phyloP scores from a whole-genome alignment of 352 stramenopile genomes.

The Phytophthora constricta region DNA sequence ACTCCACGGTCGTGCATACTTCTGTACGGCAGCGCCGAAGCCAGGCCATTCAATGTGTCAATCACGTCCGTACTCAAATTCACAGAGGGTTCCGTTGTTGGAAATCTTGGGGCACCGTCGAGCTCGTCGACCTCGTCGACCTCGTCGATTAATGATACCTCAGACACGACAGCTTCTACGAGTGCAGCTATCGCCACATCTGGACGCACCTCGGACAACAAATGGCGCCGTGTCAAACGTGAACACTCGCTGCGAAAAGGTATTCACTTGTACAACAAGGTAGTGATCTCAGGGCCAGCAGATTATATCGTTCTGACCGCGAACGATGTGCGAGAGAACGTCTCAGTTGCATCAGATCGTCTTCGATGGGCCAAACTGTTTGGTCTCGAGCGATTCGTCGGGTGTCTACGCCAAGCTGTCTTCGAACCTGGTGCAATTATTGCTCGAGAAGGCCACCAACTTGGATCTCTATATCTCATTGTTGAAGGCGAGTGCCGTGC shows the following conservation, averaged over 20 bases:
- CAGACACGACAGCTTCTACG: conserved; percentile 17
- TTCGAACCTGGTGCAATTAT: conserved; percentile 44
- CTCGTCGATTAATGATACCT: background rate
- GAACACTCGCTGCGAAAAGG: conserved; percentile 41
- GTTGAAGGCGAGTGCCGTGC: conserved; percentile 51
- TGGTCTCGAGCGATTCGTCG: conserved; percentile 42
- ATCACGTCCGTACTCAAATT: conserved; percentile 39
- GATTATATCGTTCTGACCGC: conserved; percentile 50
- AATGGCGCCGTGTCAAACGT: conserved; percentile 49
- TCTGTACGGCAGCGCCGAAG: conserved; percentile 49
- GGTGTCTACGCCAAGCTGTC: conserved; percentile 38
- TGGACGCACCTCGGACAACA: conserved; percentile 21
- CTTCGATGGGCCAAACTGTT: conserved; percentile 45
- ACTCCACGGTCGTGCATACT: conserved; percentile 45
- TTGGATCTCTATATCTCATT: conserved; percentile 40
- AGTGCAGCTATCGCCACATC: background rate
- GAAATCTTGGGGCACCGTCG: conserved; percentile 36
- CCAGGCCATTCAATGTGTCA: conserved; percentile 40
- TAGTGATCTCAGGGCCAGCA: conserved; percentile 44
- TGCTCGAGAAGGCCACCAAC: conserved; percentile 35
- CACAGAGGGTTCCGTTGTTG: conserved; percentile 47
- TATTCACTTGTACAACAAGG: conserved; percentile 47
- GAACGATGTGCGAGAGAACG: conserved; percentile 41
- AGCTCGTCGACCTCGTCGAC: background rate
- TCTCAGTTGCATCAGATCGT: conserved; percentile 36